Conservation (phyloP, 1,284 basidiomycete species). For the Trametes hirsuta region DNA sequence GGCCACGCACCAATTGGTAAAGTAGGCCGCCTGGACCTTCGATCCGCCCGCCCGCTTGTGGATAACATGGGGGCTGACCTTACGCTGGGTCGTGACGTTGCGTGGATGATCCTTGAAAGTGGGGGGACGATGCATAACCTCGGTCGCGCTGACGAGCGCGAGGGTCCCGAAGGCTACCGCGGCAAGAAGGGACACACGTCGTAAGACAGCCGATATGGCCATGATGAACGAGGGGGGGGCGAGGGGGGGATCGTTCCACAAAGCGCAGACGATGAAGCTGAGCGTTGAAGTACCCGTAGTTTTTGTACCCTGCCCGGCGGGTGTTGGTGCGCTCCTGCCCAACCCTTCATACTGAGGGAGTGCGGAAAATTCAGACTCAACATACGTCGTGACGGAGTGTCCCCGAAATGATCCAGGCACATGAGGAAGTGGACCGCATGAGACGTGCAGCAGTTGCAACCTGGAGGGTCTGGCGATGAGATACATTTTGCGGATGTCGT, state of each 20-base stretch:
- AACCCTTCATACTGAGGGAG: background rate
- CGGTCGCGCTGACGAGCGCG: slow-evolving; percentile 45
- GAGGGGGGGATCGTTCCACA: background rate
- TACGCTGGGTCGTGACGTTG: slow-evolving; percentile 39
- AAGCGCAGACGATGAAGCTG: too few species aligned
- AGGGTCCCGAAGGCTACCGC: slow-evolving; percentile 26
- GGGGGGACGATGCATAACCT: slow-evolving; percentile 59
- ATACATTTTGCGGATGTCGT: background rate
- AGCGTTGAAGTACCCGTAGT: too few species aligned
- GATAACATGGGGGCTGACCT: slow-evolving; percentile 45
- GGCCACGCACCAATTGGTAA: slow-evolving; percentile 61
- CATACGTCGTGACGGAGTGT: background rate
- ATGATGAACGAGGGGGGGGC: slow-evolving; percentile 16
- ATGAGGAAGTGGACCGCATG: background rate
- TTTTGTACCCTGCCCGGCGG: too few species aligned
- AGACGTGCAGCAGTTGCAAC: background rate
- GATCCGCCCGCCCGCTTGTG: slow-evolving; percentile 47
- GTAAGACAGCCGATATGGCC: slow-evolving; percentile 25
- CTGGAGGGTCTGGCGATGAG: background rate
- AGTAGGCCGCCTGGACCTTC: slow-evolving; percentile 65
- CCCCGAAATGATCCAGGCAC: slow-evolving; percentile 5
- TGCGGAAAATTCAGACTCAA: slow-evolving; percentile 4
- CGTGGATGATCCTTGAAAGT: slow-evolving; percentile 48
- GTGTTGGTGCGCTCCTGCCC: too few species aligned
- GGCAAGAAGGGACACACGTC: slow-evolving; percentile 26